Evolutionary conservation across 345 rosid genomes (phyloP).

Genomic region (Acer yangbiense): DNA sequence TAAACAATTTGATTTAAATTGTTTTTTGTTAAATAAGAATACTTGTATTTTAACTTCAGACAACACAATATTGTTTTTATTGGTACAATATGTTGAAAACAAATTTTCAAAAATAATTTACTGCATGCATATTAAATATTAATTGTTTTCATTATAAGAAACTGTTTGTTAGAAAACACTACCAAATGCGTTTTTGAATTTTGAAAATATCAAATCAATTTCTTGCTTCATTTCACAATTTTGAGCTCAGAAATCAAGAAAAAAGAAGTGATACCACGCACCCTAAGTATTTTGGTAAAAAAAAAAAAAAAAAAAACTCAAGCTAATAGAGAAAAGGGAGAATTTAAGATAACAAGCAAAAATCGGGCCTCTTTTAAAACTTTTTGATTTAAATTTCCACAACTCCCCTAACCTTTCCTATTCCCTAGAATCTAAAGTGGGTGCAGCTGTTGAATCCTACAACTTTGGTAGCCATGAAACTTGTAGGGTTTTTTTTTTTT

Average conservation of each 20-base stretch:
- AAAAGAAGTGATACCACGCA: not conserved
- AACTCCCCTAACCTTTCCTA: not conserved
- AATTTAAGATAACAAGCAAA: not conserved
- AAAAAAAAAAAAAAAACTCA: not conserved
- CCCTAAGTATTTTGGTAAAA: not conserved
- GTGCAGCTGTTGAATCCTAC: not conserved
- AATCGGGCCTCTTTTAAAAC: not conserved
- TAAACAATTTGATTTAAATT: no score
- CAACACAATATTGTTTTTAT: no score
- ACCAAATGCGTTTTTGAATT: not conserved
- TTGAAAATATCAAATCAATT: not conserved
- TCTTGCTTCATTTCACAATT: not conserved
- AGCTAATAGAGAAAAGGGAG: not conserved
- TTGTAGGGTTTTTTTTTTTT: not conserved
- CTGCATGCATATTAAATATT: no score
- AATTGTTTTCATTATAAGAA: not conserved
- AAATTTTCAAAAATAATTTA: no score
- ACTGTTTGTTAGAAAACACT: not conserved
- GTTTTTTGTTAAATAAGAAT: no score
- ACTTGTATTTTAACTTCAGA: no score
- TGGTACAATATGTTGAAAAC: no score
- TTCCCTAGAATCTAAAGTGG: not conserved
- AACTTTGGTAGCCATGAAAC: not conserved
- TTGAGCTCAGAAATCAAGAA: not conserved
- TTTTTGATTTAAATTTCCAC: not conserved